These are phyloP conservation scores for Flaveria linearis DNA, from an alignment of 129 eudicot species.

Conservation along the genomic window DNA sequence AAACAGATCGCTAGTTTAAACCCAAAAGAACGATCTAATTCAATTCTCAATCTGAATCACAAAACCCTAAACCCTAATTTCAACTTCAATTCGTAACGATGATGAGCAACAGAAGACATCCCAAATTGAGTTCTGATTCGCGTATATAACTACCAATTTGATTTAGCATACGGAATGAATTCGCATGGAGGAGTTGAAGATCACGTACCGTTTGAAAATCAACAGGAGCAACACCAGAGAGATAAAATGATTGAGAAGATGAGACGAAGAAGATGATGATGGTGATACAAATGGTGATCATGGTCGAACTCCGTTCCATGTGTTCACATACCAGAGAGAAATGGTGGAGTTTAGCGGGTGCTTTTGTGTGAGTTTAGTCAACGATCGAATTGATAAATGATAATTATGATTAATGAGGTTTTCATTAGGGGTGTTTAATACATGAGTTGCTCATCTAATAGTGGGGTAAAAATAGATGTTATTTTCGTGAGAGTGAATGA, in stretches of 20 bases:
- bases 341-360: background rate
- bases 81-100: background rate
- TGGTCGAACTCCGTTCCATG: background rate
- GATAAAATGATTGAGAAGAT: constrained; percentile 50
- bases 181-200: background rate
- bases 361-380: background rate
- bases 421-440: no score
- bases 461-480: no score
- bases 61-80: constrained; percentile 39
- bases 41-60: constrained; percentile 3
- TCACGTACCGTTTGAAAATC: constrained; percentile 56
- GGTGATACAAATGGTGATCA: background rate
- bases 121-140: background rate
- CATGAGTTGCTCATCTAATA: no score
- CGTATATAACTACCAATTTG: background rate
- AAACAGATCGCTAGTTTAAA: background rate
- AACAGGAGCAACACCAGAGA: constrained; percentile 77
- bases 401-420: background rate
- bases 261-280: constrained; percentile 37
- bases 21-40: background rate
- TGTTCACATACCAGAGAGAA: background rate
- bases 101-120: background rate
- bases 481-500: no score
- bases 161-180: background rate
- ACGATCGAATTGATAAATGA: background rate